phyloP scores from a whole-genome alignment of 2,329 filamentous ascomycete genomes.

The Colletotrichum abscissum region DNA sequence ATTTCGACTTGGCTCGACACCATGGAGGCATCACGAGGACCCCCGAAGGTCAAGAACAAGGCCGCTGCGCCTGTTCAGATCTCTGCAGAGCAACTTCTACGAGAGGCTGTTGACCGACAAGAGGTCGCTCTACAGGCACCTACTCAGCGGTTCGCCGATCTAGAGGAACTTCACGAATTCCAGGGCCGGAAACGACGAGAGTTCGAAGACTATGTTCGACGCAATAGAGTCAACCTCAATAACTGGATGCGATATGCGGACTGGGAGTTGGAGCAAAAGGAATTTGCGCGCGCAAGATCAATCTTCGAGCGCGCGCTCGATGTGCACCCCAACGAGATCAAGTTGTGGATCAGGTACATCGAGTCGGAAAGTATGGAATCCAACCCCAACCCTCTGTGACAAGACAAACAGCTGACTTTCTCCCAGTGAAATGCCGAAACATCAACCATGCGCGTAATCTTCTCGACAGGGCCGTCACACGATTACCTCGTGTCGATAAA shows the following conservation, averaged over 20 bases:
- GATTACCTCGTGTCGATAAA: constrained; percentile 91
- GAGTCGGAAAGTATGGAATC: constrained; percentile 92
- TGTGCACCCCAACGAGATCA: constrained; percentile 86
- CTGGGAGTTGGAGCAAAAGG: constrained; percentile 98
- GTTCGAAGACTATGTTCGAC: constrained; percentile 97
- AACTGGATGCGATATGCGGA: constrained; percentile 99
- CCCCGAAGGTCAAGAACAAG: constrained; percentile 99
- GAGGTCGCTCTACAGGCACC: constrained; percentile 89
- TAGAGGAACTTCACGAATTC: constrained; percentile 98
- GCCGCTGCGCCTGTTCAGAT: constrained; percentile 91
- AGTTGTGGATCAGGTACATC: constrained; percentile 92
- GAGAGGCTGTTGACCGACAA: constrained; percentile 96
- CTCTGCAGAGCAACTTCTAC: constrained; percentile 94
- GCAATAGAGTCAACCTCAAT: constrained; percentile 95
- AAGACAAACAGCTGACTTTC: not conserved
- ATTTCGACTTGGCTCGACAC: constrained; percentile 42
- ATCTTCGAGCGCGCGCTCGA: constrained; percentile 96
- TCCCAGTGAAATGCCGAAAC: constrained; percentile 65
- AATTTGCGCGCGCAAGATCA: constrained; percentile 89
- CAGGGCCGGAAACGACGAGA: constrained; percentile 96
- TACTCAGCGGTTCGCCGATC: constrained; percentile 92
- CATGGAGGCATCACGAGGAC: constrained; percentile 93
- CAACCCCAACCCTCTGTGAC: not conserved
- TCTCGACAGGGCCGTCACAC: constrained; percentile 92
- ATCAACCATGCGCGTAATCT: constrained; percentile 98